Evolutionary conservation across 2,329 filamentous ascomycete species (phyloP), one percentile per base, ranked within the genome.

Genomic region (Arthrobotrys sinensis): DNA sequence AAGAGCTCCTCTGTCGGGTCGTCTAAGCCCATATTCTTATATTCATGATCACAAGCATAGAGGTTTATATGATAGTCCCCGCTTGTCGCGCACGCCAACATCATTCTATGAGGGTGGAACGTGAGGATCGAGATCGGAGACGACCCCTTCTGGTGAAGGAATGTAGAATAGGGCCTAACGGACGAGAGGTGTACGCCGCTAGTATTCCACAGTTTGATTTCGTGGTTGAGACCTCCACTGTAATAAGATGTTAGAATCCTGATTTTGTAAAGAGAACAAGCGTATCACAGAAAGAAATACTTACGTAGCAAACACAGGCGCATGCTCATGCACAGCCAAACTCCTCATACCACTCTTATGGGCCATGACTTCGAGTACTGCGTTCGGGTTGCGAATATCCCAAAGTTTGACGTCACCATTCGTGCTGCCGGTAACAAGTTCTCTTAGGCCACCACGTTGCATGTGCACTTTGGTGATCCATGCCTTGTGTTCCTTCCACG

Each of bases 401-500:
- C 96, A 99, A 14, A 99, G 87, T 83, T 93, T 94, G 80, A 99
- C 92, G 83, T 96, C 96, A 79, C 96, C 96, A 82, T 97, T 96
- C 55, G 93, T 90, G 83, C 94, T 96, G 19, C 94, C 96, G 50
- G 92, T 95, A 66, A 99, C 88, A 48, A 99, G 88, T 84, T 99
- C 96, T 75, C 96, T 89, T 84, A 97, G 91, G 1, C 96, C 96
- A 78, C 96, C 96, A 50, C 96, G 92, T 85, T 99, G 96, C 90
- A 99, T 94, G 83, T 98, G 96, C 12, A 97, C 93, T 81, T 93
- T 96, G 82, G 94, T 94, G 84, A 99, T 91, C 96, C 96, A 99
- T 82, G 96, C 93, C 78, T 91, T 91, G 83, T 98, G 95, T 82
- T 97, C 93, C 83, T 96, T 96, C 95, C 96, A 99, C 81, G 95